Base-by-base conservation (phyloP, 148 eudicot species). In the Heliosperma pusillum region DNA sequence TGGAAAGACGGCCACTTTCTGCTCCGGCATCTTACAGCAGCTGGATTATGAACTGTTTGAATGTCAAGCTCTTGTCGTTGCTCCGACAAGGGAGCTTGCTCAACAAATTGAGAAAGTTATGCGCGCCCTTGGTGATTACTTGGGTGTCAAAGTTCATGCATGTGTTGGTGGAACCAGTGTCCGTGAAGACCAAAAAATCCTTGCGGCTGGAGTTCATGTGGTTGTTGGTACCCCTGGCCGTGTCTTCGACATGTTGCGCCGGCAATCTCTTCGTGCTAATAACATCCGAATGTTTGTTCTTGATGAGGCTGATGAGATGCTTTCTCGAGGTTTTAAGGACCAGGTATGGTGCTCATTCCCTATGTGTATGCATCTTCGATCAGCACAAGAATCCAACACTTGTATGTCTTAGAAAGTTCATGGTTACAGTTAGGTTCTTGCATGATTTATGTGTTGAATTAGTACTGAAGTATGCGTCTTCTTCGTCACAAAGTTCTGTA, bases 291-390 rank as follows among this genome's bases (percentile, higher is more conserved):
- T 90, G 88, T 88, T 90, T 82, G 94, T 90, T 24, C 64, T 90
- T 69, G 94, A 90, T 78, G 94, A 88, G 55, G 94, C 91, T 25
- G 94, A 88, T 86, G 91, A 90, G 73, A 88, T 90, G 90, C 95
- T 90, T 72, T 90, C 95, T 44, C 75, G 90, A 22, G 95, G 92
- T 72, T 90, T 90, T 75, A 88, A 87, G 82, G 93, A 89, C 69
- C 93, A 89, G 93, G 93, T 89, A 17, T 62, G 30, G 36, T 21
- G 17, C 45, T 22, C 67, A 24, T 56, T 59, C 27, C 27, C 29
- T 59, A 24, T 59, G 10, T 7, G 21, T n/a, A 7, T 57, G 61
- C 19, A 6, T 1, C 9, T 7, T 5, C 3, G 8, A 36, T 36
- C 42, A 36, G 42, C 42, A 1, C 42, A 36, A 7, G 42, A 36